phyloP scores from a whole-genome alignment of 164 flowering plant genomes.

The Liquidambar formosana region DNA sequence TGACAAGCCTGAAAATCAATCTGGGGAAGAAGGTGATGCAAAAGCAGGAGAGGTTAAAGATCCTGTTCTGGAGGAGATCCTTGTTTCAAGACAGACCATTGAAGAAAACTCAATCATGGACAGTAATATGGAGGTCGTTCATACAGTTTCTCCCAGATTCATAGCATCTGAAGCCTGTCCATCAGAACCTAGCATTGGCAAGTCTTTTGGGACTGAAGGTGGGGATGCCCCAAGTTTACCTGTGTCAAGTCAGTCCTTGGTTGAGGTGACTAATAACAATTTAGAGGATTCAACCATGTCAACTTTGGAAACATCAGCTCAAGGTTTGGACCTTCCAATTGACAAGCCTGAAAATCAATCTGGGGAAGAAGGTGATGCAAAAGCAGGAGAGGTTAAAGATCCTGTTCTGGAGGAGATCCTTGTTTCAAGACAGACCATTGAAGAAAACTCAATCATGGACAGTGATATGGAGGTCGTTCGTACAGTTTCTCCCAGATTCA shows the following conservation, averaged over 20 bases:
- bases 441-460: neutral
- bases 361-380: neutral
- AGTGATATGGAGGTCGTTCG: neutral
- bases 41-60: no score
- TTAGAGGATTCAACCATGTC: constrained; percentile 12
- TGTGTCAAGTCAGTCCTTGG: neutral
- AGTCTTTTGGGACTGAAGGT: constrained; percentile 10
- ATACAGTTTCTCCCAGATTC: no score
- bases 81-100: no score
- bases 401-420: neutral
- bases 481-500: constrained; percentile 3
- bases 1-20: constrained; percentile 5
- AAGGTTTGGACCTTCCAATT: constrained; percentile 17
- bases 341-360: constrained; percentile 1
- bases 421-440: neutral
- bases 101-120: no score
- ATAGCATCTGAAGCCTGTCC: constrained; percentile 15
- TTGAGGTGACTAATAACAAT: constrained; percentile 15
- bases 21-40: no score
- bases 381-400: neutral
- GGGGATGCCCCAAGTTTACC: constrained; percentile 10
- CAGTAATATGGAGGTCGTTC: no score
- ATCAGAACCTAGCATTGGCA: neutral
- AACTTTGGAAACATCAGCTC: constrained; percentile 5
- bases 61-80: no score